Evolutionary conservation across 306 rosid genomes (phyloP).

Genomic region (Luffa acutangula): DNA sequence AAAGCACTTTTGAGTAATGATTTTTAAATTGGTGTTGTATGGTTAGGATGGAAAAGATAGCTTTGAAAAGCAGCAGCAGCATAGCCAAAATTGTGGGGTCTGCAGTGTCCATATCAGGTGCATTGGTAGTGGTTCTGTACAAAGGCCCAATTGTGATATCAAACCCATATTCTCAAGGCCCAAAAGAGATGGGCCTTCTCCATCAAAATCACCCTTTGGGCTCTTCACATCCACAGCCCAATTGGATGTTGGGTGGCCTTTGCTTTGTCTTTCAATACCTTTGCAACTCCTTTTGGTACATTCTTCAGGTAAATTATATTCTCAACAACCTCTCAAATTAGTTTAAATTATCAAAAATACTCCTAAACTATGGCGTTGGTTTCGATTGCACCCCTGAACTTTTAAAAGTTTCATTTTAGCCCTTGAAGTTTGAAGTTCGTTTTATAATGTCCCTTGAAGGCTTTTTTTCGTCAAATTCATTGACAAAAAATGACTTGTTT

Average conservation of each 20-base stretch:
- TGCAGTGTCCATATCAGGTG: slow-evolving; percentile 59
- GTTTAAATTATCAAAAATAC: too few relatives aligned
- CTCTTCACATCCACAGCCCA: slow-evolving; percentile 7
- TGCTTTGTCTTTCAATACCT: slow-evolving; percentile 8
- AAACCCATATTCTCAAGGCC: background rate
- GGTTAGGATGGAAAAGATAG: slow-evolving; percentile 56
- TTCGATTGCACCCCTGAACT: too few relatives aligned
- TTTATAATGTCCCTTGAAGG: too few relatives aligned
- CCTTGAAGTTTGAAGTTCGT: too few relatives aligned
- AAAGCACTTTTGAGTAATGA: slow-evolving; percentile 12
- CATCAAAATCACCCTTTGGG: background rate
- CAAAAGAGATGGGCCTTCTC: background rate
- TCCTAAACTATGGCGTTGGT: too few relatives aligned
- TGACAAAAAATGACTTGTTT: too few relatives aligned
- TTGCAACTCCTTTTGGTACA: slow-evolving; percentile 13
- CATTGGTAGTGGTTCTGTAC: slow-evolving; percentile 65
- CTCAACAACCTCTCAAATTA: too few relatives aligned
- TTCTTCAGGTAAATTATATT: slow-evolving; percentile 17
- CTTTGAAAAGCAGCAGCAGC: slow-evolving; percentile 45
- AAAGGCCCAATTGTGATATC: slow-evolving; percentile 35
- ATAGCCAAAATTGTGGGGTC: slow-evolving; percentile 62
- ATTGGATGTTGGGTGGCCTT: slow-evolving; percentile 21
- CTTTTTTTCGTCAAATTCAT: too few relatives aligned
- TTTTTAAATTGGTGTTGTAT: background rate
- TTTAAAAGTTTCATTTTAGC: too few relatives aligned